Evolutionary conservation across 306 rosid species (phyloP).

Genomic region (Boehmeria nivea): DNA sequence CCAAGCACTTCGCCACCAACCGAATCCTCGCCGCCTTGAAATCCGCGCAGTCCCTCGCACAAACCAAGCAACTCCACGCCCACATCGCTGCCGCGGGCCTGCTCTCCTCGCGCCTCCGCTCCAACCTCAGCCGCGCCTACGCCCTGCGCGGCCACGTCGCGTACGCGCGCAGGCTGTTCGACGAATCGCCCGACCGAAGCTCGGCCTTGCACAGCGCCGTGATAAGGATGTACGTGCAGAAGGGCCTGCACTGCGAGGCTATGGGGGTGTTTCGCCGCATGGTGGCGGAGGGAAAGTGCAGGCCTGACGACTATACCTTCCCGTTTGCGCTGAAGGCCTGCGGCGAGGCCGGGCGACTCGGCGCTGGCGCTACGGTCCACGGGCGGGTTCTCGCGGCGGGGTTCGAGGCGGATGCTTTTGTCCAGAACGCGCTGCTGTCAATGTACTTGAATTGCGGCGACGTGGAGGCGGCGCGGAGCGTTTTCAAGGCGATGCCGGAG

Average conservation of each 20-base stretch:
- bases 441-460: constrained; percentile 75
- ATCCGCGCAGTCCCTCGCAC: constrained; percentile 42
- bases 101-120: constrained; percentile 25
- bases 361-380: constrained; percentile 56
- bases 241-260: constrained; percentile 40
- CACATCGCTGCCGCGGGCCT: constrained; percentile 42
- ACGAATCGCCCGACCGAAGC: constrained; percentile 37
- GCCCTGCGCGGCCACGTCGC: constrained; percentile 46
- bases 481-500: constrained; percentile 58
- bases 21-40: constrained; percentile 25
- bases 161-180: constrained; percentile 61
- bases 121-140: constrained; percentile 45
- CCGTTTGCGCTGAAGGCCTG: constrained; percentile 74
- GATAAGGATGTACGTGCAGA: constrained; percentile 47
- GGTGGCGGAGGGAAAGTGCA: constrained; percentile 31
- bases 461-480: constrained; percentile 39
- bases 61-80: constrained; percentile 60
- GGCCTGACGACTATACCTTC: constrained; percentile 60
- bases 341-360: constrained; percentile 40
- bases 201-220: constrained; percentile 47
- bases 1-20: constrained; percentile 18
- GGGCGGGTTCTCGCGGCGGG: constrained; percentile 49
- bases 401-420: constrained; percentile 38
- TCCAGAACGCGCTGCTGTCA: constrained; percentile 68
- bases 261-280: constrained; percentile 52